Evolutionary conservation across 176 grass and related monocot species (phyloP), one percentile per base, ranked within the genome.

Genomic region (Oryza longistaminata): DNA sequence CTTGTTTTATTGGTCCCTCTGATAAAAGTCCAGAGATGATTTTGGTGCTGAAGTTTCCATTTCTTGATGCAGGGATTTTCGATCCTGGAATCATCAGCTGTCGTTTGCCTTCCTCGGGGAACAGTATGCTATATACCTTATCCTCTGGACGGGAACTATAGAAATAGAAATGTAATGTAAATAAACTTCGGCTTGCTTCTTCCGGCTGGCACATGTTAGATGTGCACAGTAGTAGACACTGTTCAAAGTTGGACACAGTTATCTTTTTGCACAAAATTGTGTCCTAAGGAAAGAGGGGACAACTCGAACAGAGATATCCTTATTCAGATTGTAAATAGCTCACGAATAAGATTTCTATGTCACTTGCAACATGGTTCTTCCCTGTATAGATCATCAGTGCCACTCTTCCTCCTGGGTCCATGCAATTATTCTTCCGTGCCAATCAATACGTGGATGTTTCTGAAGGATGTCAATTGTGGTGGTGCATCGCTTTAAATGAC

Each of bases 111-210:
- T 69, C 75, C 9, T 16, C 46, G 14, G 14, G 45, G 45, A 88
- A 82, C 73, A 70, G 49, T 70, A 75, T 64, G 74, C 65, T 79
- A 81, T 92, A 65, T 80, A 89, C 22, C 78, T 49, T 85, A 87
- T 87, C 49, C 71, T 88, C 84, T 71, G 60, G 66, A 70, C 64
- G 85, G 88, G 81, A 92, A 76, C 73, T 82, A 81, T 77, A 88
- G 70, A 75, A 77, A 81, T 77, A 88, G 70, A 75, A 77, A 82
- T 92, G 77, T 94, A 70, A 72, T 94, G 92, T 92, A 92, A 88
- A 94, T 94, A 92, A 94, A 74, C 79, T 94, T 94, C 88, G 72
- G 70, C 52, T 68, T 15, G 77, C 46, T 66, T 68, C 61, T n/a
- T 83, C 68, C 24, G 5, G 39, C 80, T 77, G 66, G 80, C 73